These are phyloP conservation scores for Nemania diffusa DNA, from an alignment of 2,329 filamentous ascomycete species.

Conservation along the genomic window DNA sequence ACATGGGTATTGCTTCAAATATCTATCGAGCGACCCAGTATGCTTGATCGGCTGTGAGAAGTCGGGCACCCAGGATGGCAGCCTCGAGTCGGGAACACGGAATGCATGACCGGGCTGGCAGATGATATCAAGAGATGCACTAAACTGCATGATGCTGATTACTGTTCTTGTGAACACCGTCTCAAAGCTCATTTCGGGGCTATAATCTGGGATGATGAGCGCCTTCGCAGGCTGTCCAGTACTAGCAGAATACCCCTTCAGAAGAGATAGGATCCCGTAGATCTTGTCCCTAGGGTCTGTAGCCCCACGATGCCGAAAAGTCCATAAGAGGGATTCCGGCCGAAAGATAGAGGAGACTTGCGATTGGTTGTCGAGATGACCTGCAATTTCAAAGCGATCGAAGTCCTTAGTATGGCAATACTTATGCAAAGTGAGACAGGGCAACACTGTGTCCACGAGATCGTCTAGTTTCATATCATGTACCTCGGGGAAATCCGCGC, in stretches of 20 bases:
- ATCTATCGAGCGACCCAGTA: constrained; percentile 21
- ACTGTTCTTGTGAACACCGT: constrained; percentile 20
- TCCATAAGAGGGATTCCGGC: constrained; percentile 28
- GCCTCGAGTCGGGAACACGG: background rate
- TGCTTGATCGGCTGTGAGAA: constrained; percentile 16
- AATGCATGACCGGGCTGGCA: constrained; percentile 12
- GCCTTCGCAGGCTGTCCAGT: constrained; percentile 7
- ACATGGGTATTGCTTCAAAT: constrained; percentile 14
- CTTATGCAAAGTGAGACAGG: constrained; percentile 23
- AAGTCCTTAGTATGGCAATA: constrained; percentile 17
- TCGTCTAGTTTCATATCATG: constrained; percentile 26
- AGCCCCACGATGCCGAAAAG: constrained; percentile 27
- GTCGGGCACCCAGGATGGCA: constrained; percentile 29
- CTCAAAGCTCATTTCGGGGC: constrained; percentile 10
- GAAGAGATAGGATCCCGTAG: constrained; percentile 24
- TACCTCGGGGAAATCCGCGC: constrained; percentile 21
- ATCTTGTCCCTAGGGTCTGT: constrained; percentile 27
- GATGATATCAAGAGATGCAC: constrained; percentile 28
- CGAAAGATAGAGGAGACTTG: constrained; percentile 21
- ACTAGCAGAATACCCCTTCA: constrained; percentile 10
- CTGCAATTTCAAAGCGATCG: background rate
- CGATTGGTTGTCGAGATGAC: constrained; percentile 2
- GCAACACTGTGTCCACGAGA: constrained; percentile 23
- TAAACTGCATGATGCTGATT: constrained; percentile 19
- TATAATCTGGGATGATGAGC: constrained; percentile 24